Conservation (phyloP, 164 flowering plant genomes). For the Brasenia schreberi region DNA sequence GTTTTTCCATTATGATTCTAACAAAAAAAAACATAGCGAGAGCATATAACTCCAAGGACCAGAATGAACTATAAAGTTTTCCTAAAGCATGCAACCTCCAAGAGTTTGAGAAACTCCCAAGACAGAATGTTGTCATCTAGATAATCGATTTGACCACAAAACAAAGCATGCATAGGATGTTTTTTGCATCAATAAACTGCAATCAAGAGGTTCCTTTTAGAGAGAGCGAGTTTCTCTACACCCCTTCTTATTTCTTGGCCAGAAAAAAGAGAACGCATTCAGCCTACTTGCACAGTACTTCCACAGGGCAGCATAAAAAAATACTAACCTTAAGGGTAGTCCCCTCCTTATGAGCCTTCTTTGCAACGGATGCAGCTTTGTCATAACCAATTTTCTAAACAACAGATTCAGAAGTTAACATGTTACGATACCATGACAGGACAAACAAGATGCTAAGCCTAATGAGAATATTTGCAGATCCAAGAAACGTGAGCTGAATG, state of each 20-base stretch:
- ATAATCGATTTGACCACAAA: too few species aligned
- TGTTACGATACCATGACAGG: not conserved
- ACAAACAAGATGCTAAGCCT: not conserved
- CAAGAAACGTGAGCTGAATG: not conserved
- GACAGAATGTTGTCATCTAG: too few species aligned
- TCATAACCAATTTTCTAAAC: constrained; percentile 95
- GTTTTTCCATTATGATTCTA: too few species aligned
- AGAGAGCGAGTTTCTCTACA: not conserved
- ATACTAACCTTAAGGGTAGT: constrained; percentile 61
- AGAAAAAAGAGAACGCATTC: too few species aligned
- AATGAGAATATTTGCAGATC: not conserved
- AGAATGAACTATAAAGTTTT: too few species aligned
- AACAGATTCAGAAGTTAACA: not conserved
- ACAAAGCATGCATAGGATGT: too few species aligned
- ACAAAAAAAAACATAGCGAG: too few species aligned
- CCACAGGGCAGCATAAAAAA: not conserved
- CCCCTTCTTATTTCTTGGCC: too few species aligned
- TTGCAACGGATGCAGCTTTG: constrained; percentile 97
- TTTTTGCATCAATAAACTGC: not conserved
- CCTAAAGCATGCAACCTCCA: too few species aligned
- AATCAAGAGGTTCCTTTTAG: not conserved
- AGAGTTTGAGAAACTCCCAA: too few species aligned
- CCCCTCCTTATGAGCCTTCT: constrained; percentile 97
- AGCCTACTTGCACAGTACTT: too few species aligned
- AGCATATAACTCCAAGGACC: too few species aligned